These are phyloP conservation scores for Neocucurbitaria cava DNA, from an alignment of 2,329 filamentous ascomycete genomes.

Conservation along the genomic window DNA sequence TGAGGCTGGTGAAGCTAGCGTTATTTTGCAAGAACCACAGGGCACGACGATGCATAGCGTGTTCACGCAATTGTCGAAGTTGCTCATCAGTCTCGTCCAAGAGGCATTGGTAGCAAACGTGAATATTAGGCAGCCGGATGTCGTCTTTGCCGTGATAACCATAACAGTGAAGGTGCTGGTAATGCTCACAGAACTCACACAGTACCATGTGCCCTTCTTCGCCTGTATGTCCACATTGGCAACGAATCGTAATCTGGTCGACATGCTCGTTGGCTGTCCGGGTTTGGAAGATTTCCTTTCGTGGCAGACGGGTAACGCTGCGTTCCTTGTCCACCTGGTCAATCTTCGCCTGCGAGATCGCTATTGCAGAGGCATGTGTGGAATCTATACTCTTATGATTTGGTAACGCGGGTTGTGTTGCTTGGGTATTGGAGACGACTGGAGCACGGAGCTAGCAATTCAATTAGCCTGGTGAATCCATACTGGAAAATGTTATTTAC, in stretches of 20 bases:
- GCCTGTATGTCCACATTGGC: background rate
- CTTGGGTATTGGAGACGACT: background rate
- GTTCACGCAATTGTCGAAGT: constrained; percentile 20
- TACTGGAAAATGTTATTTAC: background rate
- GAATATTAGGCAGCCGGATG: constrained; percentile 48
- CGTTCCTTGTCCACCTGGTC: background rate
- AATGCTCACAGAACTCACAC: constrained; percentile 54
- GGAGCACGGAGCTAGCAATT: background rate
- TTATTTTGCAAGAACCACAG: constrained; percentile 21
- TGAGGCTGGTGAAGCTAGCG: constrained; percentile 17
- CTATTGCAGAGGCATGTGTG: background rate
- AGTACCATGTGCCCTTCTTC: constrained; percentile 14
- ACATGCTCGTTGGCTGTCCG: background rate
- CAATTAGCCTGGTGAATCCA: background rate
- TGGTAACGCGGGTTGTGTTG: background rate
- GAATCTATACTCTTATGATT: background rate
- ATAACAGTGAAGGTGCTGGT: constrained; percentile 57
- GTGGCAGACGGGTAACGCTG: background rate
- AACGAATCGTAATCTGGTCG: background rate
- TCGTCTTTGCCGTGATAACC: constrained; percentile 51
- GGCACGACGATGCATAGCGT: constrained; percentile 24
- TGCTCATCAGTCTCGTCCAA: constrained; percentile 29
- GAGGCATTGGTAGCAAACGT: constrained; percentile 58
- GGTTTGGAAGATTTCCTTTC: background rate
- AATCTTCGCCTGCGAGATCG: background rate